These are phyloP conservation scores for Hypocreales sp. DNA, from an alignment of 2,329 filamentous ascomycete species.

Conservation along the genomic window DNA sequence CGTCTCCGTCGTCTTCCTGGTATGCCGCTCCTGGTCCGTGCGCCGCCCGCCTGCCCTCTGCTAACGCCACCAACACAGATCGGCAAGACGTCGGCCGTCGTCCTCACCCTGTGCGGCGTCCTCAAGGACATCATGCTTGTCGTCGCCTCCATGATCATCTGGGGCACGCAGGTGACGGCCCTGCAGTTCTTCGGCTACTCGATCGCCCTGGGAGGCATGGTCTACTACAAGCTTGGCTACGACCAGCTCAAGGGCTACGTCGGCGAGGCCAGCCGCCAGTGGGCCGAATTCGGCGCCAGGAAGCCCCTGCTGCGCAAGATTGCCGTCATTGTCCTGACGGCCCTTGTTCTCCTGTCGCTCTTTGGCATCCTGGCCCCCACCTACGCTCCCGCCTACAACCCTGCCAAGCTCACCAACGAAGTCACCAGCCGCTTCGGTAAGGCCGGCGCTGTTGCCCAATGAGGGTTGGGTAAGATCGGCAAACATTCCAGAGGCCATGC, in stretches of 20 bases:
- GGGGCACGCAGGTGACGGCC: slow-evolving; percentile 56
- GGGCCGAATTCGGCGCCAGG: slow-evolving; percentile 71
- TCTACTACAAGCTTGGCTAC: slow-evolving; percentile 71
- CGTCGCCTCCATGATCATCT: slow-evolving; percentile 64
- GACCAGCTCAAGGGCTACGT: slow-evolving; percentile 74
- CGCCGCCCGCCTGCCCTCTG: background rate
- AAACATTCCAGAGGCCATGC: too few species aligned
- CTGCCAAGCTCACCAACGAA: slow-evolving; percentile 30
- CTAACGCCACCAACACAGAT: slow-evolving; percentile 40
- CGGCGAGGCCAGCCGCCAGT: slow-evolving; percentile 55
- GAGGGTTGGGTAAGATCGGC: background rate
- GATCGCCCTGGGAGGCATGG: slow-evolving; percentile 62
- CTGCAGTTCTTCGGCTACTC: slow-evolving; percentile 75
- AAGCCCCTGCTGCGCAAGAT: slow-evolving; percentile 69
- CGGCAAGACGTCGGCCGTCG: slow-evolving; percentile 73
- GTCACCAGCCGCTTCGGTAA: slow-evolving; percentile 34
- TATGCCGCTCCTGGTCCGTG: slow-evolving; percentile 26
- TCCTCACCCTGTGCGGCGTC: slow-evolving; percentile 75
- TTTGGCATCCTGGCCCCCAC: slow-evolving; percentile 51
- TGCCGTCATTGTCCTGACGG: slow-evolving; percentile 47
- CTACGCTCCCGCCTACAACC: slow-evolving; percentile 39
- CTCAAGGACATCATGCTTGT: slow-evolving; percentile 81
- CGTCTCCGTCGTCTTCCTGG: slow-evolving; percentile 73
- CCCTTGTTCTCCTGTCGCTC: slow-evolving; percentile 53
- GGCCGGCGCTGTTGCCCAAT: slow-evolving; percentile 6